Evolutionary conservation across 1,284 basidiomycete species (phyloP), one percentile per base, ranked within the genome.

Genomic region (Agaricales sp.): DNA sequence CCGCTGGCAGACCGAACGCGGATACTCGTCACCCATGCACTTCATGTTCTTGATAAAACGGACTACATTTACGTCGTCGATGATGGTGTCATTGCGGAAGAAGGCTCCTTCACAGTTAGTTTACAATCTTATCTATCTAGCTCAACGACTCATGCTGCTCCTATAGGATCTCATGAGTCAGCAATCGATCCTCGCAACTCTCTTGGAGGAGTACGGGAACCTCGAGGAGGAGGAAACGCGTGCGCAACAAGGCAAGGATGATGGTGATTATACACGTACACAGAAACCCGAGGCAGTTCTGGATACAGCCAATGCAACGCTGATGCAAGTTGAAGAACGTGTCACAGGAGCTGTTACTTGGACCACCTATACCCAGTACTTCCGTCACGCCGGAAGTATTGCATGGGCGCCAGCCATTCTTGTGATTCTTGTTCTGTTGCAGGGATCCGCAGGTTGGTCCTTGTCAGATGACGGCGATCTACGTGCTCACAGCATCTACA

Each of bases 21-120:
- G n/a, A 70, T 92, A 16, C 69, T 92, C 12, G 86, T 87, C 24
- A 89, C 86, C 0, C 88, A 92, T 60, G 76, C 83, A 25, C 67
- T 87, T 4, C 77, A 80, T 55, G 78, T 87, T n/a, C 66, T 89
- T 1, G 80, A 82, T 51, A 75, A 76, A 59, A 70, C 73, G 2
- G 77, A 78, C 61, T 75, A 80, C 57, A 81, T 92, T 49, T 84
- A 87, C 60, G 76, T 82, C 35, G 75, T 88, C 62, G 86, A 90
- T 24, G 74, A 85, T 50, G 86, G 86, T 4, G 61, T 60, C 6
- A 76, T 87, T 24, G 77, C 67, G 13, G 84, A 86, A 61, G 66
- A 75, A 57, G 82, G 83, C 26, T 78, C 77, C 1, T 86, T 75
- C 57, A 57, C 73, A 50, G 78, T 77, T 54, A 21, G 66, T n/a